A percentile compares a stretch with the other conserved stretches of the same genome.
Conservation (phyloP, 108 stramenopile genomes). For the Nitzschia sp. region DNA sequence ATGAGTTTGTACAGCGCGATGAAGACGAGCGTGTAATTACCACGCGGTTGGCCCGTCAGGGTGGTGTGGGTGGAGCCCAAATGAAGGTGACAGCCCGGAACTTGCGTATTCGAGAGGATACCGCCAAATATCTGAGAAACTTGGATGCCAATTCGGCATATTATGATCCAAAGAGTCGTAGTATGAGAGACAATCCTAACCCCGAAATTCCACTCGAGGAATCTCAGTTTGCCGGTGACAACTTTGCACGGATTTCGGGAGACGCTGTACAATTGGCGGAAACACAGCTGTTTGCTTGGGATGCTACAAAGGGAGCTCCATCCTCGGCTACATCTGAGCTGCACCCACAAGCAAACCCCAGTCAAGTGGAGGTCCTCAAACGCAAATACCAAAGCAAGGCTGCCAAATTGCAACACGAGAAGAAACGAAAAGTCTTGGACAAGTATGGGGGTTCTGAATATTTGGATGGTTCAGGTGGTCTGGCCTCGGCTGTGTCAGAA, state of each 20-base stretch:
- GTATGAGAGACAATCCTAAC: conserved; percentile 98
- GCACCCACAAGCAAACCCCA: conserved; percentile 96
- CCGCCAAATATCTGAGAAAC: conserved; percentile 98
- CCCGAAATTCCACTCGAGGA: conserved; percentile 71
- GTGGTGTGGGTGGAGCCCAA: conserved; percentile 97
- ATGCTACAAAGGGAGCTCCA: conserved; percentile 61
- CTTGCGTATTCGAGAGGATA: conserved; percentile 98
- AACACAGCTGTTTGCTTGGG: conserved; percentile 97
- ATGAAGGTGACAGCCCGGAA: conserved; percentile 98
- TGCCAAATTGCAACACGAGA: conserved; percentile 62
- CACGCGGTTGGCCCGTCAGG: conserved; percentile 93
- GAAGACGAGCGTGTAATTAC: conserved; percentile 84
- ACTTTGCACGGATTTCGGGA: conserved; percentile 90
- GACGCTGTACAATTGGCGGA: conserved; percentile 88
- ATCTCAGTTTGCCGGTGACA: conserved; percentile 92
- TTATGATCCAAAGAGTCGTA: conserved; percentile 94
- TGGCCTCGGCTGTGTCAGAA: conserved; percentile 32
- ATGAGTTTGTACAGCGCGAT: conserved; percentile 83
- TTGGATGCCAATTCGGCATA: conserved; percentile 92
- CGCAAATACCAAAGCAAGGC: conserved; percentile 80
- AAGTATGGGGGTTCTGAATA: conserved; percentile 94
- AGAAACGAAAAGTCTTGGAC: conserved; percentile 86
- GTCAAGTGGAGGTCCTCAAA: conserved; percentile 88
- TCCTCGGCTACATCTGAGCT: conserved; percentile 55
- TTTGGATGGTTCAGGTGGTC: conserved; percentile 61